Evolutionary conservation across 1,284 basidiomycete species (phyloP), one percentile per base, ranked within the genome.

Genomic region (Irpex rosettiformis): DNA sequence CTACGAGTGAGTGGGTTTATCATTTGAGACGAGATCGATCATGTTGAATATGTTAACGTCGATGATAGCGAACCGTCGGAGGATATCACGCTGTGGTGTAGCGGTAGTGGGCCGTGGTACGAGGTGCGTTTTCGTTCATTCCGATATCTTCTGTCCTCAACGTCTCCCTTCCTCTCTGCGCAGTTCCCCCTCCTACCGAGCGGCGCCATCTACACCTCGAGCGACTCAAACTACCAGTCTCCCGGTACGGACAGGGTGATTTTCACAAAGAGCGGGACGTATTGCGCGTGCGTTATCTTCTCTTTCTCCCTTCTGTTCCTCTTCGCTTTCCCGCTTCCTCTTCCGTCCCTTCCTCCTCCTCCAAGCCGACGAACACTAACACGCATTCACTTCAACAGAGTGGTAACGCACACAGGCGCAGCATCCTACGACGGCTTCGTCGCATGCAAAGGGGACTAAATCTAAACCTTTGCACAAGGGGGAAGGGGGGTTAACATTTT

Each of bases 391-490:
- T 4, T 57, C 11, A 49, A 16, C 59, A 72, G 70, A 4, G 69
- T 70, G 30, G 60, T 70, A 57, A 72, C 70, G 3, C 70, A 72
- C 64, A 72, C 70, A 10, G 70, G 70, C 28, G 70, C 70, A 28
- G 62, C 65, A 25, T 62, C 58, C 25, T 61, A 69, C 58, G 65
- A 70, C 56, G 69, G 69, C 27, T 66, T 72, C 53, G 61, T 67
- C 24, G 61, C 69, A 18, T 70, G 70, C 66, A 52, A 64, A 33
- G 63, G 63, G 33, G 67, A 69, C 60, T 70, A 58, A 22, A 0
- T 16, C 16, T 7, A 6, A 37, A 37, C 7, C 16, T 37, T 6
- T 37, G 33, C 33, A n/a, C n/a, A n/a, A n/a, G n/a, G n/a, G n/a
- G n/a, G n/a, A n/a, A n/a, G n/a, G n/a, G n/a, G n/a, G n/a, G n/a